Evolutionary conservation across 306 rosid genomes (phyloP).

Genomic region (Vachellia collinsii): DNA sequence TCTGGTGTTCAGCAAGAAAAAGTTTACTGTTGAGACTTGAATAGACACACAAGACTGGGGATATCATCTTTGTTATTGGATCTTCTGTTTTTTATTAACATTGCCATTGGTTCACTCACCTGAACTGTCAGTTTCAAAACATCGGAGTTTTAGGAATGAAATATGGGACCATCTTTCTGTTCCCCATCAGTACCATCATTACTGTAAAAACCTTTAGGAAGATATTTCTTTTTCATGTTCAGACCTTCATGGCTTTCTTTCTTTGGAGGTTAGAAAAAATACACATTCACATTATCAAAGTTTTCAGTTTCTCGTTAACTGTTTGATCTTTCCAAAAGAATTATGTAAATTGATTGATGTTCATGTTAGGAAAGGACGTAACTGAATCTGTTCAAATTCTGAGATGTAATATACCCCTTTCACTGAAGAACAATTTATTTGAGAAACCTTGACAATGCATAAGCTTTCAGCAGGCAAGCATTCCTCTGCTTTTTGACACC

Average conservation of each 20-base stretch:
- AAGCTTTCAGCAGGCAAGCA: constrained; percentile 91
- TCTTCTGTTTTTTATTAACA: neutral
- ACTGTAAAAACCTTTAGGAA: neutral
- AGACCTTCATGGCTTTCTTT: constrained; percentile 1
- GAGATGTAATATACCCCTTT: neutral
- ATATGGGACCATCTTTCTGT: neutral
- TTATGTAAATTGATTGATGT: neutral
- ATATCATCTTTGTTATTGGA: constrained; percentile 5
- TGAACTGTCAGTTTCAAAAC: constrained; percentile 9
- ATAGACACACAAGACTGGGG: neutral
- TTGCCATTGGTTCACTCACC: neutral
- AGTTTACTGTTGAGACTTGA: constrained; percentile 6
- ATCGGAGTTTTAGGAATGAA: neutral
- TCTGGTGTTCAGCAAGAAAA: constrained; percentile 3
- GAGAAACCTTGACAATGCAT: constrained; percentile 64
- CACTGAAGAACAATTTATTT: constrained; percentile 7
- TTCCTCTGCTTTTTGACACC: constrained; percentile 71
- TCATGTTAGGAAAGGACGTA: constrained; percentile 3
- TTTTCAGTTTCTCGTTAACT: neutral
- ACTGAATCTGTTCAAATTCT: constrained; percentile 18
- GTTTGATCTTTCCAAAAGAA: constrained; percentile 26
- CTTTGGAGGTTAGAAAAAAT: neutral
- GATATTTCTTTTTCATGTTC: neutral
- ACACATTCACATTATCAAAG: neutral
- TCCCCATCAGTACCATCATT: constrained; percentile 11